Percentiles rank a stretch among this genome's conserved stretches.
These are phyloP conservation scores for Epichloe sibirici DNA, from an alignment of 2,329 filamentous ascomycete species.

Conservation along the genomic window DNA sequence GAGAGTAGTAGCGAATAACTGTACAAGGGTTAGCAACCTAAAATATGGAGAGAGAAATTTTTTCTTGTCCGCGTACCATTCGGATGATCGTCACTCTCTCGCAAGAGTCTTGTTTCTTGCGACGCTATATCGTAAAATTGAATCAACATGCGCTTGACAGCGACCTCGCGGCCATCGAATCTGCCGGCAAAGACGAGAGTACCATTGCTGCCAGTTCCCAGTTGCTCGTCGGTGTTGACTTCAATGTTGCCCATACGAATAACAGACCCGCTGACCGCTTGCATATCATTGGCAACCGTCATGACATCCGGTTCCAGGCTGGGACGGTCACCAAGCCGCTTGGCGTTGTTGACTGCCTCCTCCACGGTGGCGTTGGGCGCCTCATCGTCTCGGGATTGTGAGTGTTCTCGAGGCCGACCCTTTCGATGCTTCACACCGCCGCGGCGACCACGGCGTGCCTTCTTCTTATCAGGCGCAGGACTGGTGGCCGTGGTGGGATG, in stretches of 20 bases:
- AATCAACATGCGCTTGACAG: slow-evolving; percentile 92
- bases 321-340: slow-evolving; percentile 41
- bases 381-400: slow-evolving; percentile 37
- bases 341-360: slow-evolving; percentile 46
- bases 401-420: slow-evolving; percentile 39
- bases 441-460: slow-evolving; percentile 57
- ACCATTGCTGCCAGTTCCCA: slow-evolving; percentile 83
- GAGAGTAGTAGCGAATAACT: slow-evolving; percentile 93
- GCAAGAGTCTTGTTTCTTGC: slow-evolving; percentile 78
- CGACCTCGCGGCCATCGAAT: slow-evolving; percentile 85
- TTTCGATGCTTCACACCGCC: slow-evolving; percentile 59
- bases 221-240: slow-evolving; percentile 49
- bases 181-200: slow-evolving; percentile 91
- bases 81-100: slow-evolving; percentile 89
- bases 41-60: not conserved
- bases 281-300: slow-evolving; percentile 43
- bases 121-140: slow-evolving; percentile 94
- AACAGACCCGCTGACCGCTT: slow-evolving; percentile 46
- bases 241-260: slow-evolving; percentile 52
- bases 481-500: not conserved
- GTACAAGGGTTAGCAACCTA: not conserved
- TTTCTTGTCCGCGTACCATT: slow-evolving; percentile 45
- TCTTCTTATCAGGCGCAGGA: slow-evolving; percentile 40
- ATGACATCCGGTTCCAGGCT: slow-evolving; percentile 50
- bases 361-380: slow-evolving; percentile 38